Base-by-base conservation (phyloP, 805 yeast species). In the Metschnikowia gruessii region DNA sequence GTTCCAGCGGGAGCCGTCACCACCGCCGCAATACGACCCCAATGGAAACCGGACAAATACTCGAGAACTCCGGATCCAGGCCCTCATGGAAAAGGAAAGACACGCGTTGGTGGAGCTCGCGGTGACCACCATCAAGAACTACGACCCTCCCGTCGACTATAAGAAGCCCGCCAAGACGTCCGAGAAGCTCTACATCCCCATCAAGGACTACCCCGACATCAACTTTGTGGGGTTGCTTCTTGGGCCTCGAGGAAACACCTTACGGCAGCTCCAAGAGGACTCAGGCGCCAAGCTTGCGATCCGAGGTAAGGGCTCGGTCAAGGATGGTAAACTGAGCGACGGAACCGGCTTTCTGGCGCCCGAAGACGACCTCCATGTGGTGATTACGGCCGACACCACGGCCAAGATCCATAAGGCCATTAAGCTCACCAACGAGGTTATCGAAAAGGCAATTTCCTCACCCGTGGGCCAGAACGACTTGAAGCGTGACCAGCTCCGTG, bases 231-330 rank as follows among this genome's bases (percentile, higher is more conserved):
- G 99, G 0, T 73, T 86, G 43, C 68, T 94, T 17, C 66, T 94
- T 41, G 99, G 99, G 0, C 99, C 99, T 28, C 82, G 99, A 72
- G 99, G 98, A 19, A 85, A 86, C 57, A 92, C 97, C 0, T 68
- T 92, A 56, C 80, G 87, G 50, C 80, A 81, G 56, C 68, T 95
- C 65, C 95, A 92, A 61, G 82, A 80, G 24, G 82, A 85, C 41
- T 84, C 95, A 33, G 96, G 96, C 1, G 97, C 98, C 15, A 80
- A 77, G 54, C 85, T 94, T 49, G 95, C 91, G 2, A 87, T 94
- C 41, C 75, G 99, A 55, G 99, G 99, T 22, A 83, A 86, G 55
- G 99, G 99, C 0, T 91, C 97, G 1, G 95, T 90, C 16, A 92
- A 92, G 60, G 96, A 88, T 60, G 98, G 98, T 28, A 85, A 82